These are phyloP conservation scores for Gentiana straminea DNA, from an alignment of 257 asterid genomes.

Conservation along the genomic window DNA sequence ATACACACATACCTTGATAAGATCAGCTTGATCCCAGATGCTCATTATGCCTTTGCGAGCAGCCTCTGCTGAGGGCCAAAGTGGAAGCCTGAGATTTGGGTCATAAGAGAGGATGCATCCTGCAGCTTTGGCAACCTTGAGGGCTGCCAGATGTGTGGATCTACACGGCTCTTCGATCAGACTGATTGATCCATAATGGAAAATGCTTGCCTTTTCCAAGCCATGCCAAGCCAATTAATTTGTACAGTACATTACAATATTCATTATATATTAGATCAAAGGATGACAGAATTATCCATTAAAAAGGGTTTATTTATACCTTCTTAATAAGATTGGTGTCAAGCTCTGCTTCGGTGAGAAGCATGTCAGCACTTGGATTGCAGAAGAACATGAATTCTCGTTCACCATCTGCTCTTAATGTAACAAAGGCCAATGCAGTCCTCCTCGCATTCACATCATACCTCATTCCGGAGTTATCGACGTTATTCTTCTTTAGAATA, in stretches of 20 bases:
- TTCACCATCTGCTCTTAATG: conserved; percentile 25
- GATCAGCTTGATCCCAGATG: conserved; percentile 33
- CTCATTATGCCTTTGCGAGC: conserved; percentile 25
- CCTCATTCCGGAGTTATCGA: conserved; percentile 22
- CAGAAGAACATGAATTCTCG: too few species aligned
- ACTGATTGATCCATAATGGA: conserved; percentile 23
- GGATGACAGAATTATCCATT: too few species aligned
- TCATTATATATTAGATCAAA: background rate
- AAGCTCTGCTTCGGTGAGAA: conserved; percentile 24
- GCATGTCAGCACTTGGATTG: conserved; percentile 32
- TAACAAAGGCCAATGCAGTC: conserved; percentile 29
- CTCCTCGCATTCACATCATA: conserved; percentile 18
- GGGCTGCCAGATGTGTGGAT: conserved; percentile 18
- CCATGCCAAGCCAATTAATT: conserved; percentile 27
- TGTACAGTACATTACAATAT: conserved; percentile 5
- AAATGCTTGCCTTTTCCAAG: conserved; percentile 16
- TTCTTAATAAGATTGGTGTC: conserved; percentile 21
- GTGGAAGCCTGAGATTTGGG: too few species aligned
- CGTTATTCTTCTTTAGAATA: conserved; percentile 19
- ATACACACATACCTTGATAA: conserved; percentile 26
- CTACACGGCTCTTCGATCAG: conserved; percentile 25
- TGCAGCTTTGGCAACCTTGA: conserved; percentile 16
- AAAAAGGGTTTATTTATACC: conserved; percentile 6
- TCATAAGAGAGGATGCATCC: conserved; percentile 24
- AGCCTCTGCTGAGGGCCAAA: conserved; percentile 26